Conservation (phyloP, 1,139 yeast species). For the Blastobotrys illinoisensis region DNA sequence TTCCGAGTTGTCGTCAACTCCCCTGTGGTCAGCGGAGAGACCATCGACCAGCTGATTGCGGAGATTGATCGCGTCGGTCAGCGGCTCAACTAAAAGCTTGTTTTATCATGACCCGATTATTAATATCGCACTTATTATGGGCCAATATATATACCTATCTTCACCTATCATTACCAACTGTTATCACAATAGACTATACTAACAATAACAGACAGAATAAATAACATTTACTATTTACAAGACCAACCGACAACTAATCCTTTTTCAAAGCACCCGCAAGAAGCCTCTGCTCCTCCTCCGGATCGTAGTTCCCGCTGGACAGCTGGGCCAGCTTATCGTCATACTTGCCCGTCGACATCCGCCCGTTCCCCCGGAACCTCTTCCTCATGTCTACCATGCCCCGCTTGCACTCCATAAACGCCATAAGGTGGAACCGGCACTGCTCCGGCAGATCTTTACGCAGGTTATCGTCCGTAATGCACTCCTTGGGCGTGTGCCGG, state of each 20-base stretch:
- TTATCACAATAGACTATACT: too few species aligned
- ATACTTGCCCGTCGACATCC: slow-evolving; percentile 85
- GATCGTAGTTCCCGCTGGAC: slow-evolving; percentile 73
- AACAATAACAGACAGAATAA: neutral
- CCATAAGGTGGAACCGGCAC: slow-evolving; percentile 76
- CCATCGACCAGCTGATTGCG: slow-evolving; percentile 40
- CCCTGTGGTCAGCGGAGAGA: slow-evolving; percentile 45
- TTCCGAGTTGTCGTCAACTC: slow-evolving; percentile 82
- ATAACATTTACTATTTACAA: slow-evolving; percentile 2
- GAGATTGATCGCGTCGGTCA: slow-evolving; percentile 31
- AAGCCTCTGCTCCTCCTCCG: slow-evolving; percentile 55
- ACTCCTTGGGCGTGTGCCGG: slow-evolving; percentile 83
- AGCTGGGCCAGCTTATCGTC: slow-evolving; percentile 80
- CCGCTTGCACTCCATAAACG: slow-evolving; percentile 78
- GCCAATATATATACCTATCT: too few species aligned
- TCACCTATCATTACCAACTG: too few species aligned
- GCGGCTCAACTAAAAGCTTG: too few species aligned
- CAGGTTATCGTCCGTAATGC: slow-evolving; percentile 75
- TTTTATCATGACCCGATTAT: too few species aligned
- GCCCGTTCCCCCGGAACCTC: slow-evolving; percentile 90
- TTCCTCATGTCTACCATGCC: slow-evolving; percentile 62
- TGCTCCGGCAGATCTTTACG: slow-evolving; percentile 76
- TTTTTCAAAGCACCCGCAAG: slow-evolving; percentile 11
- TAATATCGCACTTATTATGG: too few species aligned
- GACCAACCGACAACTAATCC: slow-evolving; percentile 4